Conservation (phyloP, 805 yeast species). For the Yarrowia sp. region DNA sequence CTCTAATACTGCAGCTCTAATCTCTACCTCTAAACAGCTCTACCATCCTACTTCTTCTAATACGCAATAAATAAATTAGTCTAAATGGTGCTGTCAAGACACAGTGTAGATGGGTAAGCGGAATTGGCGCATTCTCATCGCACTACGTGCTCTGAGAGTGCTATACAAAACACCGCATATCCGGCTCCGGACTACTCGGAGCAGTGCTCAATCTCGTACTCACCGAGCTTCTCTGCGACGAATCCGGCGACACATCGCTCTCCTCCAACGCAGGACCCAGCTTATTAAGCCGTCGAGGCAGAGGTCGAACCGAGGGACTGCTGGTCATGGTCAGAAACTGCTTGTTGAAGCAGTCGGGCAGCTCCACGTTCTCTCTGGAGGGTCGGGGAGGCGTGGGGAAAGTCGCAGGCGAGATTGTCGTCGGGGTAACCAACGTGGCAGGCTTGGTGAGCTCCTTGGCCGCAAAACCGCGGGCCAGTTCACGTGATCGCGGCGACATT, state of each 20-base stretch:
- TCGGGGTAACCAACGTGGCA: constrained; percentile 7
- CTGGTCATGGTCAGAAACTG: constrained; percentile 19
- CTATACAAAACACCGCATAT: background rate
- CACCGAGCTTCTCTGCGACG: constrained; percentile 6
- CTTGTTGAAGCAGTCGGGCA: constrained; percentile 9
- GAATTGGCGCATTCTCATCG: too few species aligned
- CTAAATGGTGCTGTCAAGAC: background rate
- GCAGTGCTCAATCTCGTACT: constrained; percentile 27
- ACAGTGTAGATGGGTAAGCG: too few species aligned
- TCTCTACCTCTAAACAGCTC: too few species aligned
- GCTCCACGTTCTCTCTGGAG: constrained; percentile 27
- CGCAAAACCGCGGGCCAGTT: constrained; percentile 10
- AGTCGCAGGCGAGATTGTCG: background rate
- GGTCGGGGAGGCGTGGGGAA: constrained; percentile 22
- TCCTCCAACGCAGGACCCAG: constrained; percentile 11
- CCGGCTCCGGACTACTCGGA: constrained; percentile 20
- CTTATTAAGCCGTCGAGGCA: background rate
- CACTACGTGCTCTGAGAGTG: too few species aligned
- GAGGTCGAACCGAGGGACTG: constrained; percentile 13
- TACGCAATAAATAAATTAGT: constrained; percentile 15
- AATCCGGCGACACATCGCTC: background rate
- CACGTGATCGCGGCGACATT: constrained; percentile 19
- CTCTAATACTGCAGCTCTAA: too few species aligned
- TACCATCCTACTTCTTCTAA: background rate
- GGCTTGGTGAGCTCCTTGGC: constrained; percentile 24